Evolutionary conservation across 2,329 filamentous ascomycete species (phyloP), one percentile per base, ranked within the genome.

Genomic region (Aspergillus latus): DNA sequence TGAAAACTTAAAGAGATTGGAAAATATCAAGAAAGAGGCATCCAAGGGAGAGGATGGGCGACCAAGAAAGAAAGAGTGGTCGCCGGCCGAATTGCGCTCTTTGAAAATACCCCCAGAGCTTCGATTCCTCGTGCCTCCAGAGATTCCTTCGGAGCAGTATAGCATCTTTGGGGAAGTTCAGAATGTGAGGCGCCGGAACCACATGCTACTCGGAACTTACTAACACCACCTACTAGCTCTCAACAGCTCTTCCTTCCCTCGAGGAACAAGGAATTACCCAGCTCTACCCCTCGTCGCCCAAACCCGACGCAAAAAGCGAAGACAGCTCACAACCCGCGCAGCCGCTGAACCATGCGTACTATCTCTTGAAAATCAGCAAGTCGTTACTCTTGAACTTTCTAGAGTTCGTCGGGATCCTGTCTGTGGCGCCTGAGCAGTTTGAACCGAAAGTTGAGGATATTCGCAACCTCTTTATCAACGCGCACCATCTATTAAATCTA

Each of bases 401-500:
- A 44, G 91, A 96, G 68, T 83, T 97, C 4, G 78, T 88, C 0
- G 90, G 91, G 26, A 78, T 89, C 11, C 78, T 95, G 56, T 82
- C 84, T 8, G 74, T 84, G n/a, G 82, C 87, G 45, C 88, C 90
- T 0, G 79, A 82, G 43, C 78, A 88, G 70, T 88, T 86, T 50
- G 79, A 83, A 28, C 81, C 85, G 42, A 96, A 96, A 70, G 81
- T 93, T 45, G 80, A 85, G 44, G 88, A 97, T 71, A 75, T 99
- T 32, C 83, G 88, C 66, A 92, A 88, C 13, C 77, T 97, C 29
- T 88, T 96, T 61, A 87, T 93, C 72, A 97, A 97, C 72, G 88
- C 95, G 68, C 92, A 97, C 74, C 90, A 95, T 68, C 82, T 96
- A 52, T 85, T 97, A 62, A 99, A 99, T 72, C 88, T 96, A 72